A percentile compares a stretch with the other conserved stretches of the same genome.
phyloP scores from a whole-genome alignment of 2,329 filamentous ascomycete genomes.

The Colletotrichum lindemuthianum region DNA sequence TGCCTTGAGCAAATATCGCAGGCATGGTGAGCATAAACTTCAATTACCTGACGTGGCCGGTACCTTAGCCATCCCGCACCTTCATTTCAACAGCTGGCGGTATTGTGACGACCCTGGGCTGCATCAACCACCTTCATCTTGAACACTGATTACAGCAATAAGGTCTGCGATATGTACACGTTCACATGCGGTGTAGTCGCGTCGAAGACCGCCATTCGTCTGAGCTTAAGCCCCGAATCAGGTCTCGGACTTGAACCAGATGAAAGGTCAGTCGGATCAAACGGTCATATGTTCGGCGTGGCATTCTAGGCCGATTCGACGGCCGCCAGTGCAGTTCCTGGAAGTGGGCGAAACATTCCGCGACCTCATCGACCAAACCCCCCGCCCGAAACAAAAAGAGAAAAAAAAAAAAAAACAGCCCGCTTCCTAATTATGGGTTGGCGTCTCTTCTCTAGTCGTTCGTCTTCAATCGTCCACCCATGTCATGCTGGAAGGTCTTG shows the following conservation, averaged over 20 bases:
- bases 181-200: neutral
- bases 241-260: conserved; percentile 29
- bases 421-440: neutral
- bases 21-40: conserved; percentile 19
- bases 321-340: neutral
- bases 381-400: conserved; percentile 29
- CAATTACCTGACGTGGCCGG: conserved; percentile 1
- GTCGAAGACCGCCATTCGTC: conserved; percentile 17
- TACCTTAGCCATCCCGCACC: conserved; percentile 4
- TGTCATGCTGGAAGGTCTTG: conserved; percentile 24
- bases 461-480: conserved; percentile 3
- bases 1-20: conserved; percentile 6
- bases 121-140: conserved; percentile 30
- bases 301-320: conserved; percentile 19
- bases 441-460: neutral
- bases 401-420: neutral
- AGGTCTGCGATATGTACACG: conserved; percentile 4
- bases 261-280: conserved; percentile 7
- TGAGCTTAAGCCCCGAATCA: conserved; percentile 21
- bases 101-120: conserved; percentile 8
- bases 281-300: neutral
- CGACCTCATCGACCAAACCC: conserved; percentile 12
- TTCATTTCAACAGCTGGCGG: conserved; percentile 19
- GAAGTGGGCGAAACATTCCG: conserved; percentile 18
- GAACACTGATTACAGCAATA: conserved; percentile 25